These are phyloP conservation scores for Xylaria sp. DNA, from an alignment of 2,329 filamentous ascomycete species.

Conservation along the genomic window DNA sequence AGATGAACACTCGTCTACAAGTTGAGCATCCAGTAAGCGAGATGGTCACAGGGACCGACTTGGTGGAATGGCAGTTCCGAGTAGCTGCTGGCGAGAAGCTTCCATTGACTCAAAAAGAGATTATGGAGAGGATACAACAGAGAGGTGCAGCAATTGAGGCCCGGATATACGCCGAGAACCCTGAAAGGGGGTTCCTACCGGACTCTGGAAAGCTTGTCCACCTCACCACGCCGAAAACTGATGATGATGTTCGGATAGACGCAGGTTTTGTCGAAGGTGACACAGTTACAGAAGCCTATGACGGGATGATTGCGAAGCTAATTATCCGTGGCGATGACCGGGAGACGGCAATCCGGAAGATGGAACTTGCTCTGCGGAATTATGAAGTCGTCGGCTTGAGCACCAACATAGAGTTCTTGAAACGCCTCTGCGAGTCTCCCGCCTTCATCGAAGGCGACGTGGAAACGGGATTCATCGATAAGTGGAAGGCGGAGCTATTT, in stretches of 20 bases:
- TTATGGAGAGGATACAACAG: slow-evolving; percentile 78
- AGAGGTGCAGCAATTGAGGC: slow-evolving; percentile 93
- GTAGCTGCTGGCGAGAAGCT: slow-evolving; percentile 68
- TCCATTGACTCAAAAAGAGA: slow-evolving; percentile 66
- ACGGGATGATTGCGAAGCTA: slow-evolving; percentile 98
- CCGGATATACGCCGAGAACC: slow-evolving; percentile 95
- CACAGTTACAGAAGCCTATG: slow-evolving; percentile 92
- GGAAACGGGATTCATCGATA: slow-evolving; percentile 96
- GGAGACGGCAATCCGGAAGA: slow-evolving; percentile 82
- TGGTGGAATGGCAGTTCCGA: slow-evolving; percentile 97
- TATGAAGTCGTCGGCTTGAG: slow-evolving; percentile 94
- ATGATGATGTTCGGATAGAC: slow-evolving; percentile 85
- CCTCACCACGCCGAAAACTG: slow-evolving; percentile 75
- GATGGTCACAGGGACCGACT: slow-evolving; percentile 74
- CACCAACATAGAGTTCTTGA: slow-evolving; percentile 97
- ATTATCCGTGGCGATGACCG: slow-evolving; percentile 87
- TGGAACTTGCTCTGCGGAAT: slow-evolving; percentile 80
- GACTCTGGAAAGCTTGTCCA: slow-evolving; percentile 91
- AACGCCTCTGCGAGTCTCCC: slow-evolving; percentile 81
- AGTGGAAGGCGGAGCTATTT: slow-evolving; percentile 85
- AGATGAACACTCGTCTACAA: slow-evolving; percentile 89
- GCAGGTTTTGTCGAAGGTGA: slow-evolving; percentile 92
- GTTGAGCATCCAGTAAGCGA: slow-evolving; percentile 94
- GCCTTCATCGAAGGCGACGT: slow-evolving; percentile 89
- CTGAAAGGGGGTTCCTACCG: slow-evolving; percentile 89